A percentile compares a stretch with the other conserved stretches of the same genome.
These are phyloP conservation scores for Cicer yamashitae DNA, from an alignment of 306 rosid genomes.

Conservation along the genomic window DNA sequence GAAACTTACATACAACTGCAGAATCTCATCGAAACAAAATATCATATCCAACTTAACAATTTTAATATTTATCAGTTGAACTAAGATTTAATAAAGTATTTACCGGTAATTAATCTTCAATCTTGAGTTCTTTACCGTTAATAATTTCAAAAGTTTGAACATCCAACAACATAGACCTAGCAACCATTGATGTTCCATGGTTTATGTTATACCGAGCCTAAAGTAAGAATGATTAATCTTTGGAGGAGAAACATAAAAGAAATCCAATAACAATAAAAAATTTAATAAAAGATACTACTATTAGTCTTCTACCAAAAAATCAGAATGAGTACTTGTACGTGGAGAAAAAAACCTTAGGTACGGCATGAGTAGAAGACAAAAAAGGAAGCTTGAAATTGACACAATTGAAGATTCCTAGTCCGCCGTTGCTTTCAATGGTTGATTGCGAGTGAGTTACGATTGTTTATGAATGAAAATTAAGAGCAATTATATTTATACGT, in stretches of 20 bases:
- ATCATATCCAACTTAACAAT: too few species aligned
- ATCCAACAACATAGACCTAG: too few species aligned
- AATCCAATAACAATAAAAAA: background rate
- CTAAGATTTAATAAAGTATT: too few species aligned
- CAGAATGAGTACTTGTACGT: background rate
- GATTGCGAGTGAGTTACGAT: background rate
- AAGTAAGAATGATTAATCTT: background rate
- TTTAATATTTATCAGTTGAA: too few species aligned
- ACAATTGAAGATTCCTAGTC: constrained; percentile 49
- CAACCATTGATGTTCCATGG: too few species aligned
- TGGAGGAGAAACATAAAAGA: background rate
- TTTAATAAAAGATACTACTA: background rate
- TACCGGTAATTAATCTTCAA: too few species aligned
- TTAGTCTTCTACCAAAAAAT: background rate
- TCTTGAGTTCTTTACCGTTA: too few species aligned
- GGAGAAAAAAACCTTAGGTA: background rate
- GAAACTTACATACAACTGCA: too few species aligned
- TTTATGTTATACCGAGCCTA: background rate
- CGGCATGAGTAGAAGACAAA: constrained; percentile 42
- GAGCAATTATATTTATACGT: too few species aligned
- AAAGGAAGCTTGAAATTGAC: constrained; percentile 48
- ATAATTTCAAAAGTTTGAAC: too few species aligned
- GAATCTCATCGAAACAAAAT: too few species aligned
- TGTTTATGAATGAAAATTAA: too few species aligned
- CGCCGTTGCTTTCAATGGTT: constrained; percentile 25